A percentile compares a stretch with the other conserved stretches of the same genome.
Conservation (phyloP, 129 eudicot species). For the Escallonia rubra region DNA sequence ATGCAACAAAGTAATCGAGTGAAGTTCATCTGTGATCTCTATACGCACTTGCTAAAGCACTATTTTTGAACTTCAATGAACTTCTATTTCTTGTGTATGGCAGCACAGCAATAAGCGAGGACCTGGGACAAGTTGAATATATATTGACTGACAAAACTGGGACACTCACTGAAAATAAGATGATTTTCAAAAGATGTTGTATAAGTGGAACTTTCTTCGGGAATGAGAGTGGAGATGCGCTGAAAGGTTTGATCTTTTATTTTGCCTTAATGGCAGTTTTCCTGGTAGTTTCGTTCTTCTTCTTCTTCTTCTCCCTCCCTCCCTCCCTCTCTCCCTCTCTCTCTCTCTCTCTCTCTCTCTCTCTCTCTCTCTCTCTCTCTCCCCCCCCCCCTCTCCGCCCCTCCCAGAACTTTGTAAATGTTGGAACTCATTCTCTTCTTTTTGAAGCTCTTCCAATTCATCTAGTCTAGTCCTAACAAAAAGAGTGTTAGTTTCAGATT, state of each 20-base stretch:
- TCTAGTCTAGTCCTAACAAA: no score
- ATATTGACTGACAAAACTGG: conserved; percentile 99
- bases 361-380: not conserved
- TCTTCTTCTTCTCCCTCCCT: not conserved
- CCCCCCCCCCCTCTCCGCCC: not conserved
- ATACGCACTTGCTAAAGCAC: not conserved
- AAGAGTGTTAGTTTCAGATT: no score
- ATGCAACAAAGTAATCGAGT: conserved; percentile 84
- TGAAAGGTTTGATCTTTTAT: conserved; percentile 55
- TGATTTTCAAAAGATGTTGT: conserved; percentile 91
- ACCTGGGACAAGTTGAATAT: conserved; percentile 98
- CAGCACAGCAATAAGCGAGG: conserved; percentile 99
- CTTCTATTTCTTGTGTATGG: conserved; percentile 36
- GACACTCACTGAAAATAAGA: conserved; percentile 91
- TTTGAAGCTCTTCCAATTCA: no score
- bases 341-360: not conserved
- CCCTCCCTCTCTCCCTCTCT: not conserved
- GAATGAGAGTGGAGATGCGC: conserved; percentile 85
- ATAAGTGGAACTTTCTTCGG: conserved; percentile 77
- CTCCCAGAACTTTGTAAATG: no score
- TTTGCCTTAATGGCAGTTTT: not conserved
- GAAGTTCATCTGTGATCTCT: conserved; percentile 5
- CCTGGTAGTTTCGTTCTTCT: not conserved
- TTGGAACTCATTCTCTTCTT: no score
- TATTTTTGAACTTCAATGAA: conserved; percentile 12